Conservation (phyloP, 768 basidiomycete species). For the Suillus cothurnatus region DNA sequence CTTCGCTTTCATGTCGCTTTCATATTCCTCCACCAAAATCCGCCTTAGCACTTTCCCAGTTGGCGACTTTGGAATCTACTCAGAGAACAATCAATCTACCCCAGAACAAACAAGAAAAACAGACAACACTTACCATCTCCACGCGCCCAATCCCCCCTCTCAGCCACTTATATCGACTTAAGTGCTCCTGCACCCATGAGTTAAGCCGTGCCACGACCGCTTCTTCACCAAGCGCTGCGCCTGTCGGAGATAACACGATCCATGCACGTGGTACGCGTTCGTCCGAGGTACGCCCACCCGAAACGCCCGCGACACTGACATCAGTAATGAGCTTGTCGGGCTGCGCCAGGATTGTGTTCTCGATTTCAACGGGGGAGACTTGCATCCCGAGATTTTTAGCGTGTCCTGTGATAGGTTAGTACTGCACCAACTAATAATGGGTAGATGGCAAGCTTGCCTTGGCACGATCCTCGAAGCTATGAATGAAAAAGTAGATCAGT, state of each 20-base stretch:
- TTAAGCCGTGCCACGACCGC: constrained; percentile 51
- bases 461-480: constrained; percentile 69
- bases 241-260: constrained; percentile 64
- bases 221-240: constrained; percentile 48
- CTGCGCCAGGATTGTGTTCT: constrained; percentile 61
- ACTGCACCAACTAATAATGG: constrained; percentile 21
- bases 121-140: constrained; percentile 47
- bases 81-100: constrained; percentile 1
- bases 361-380: constrained; percentile 81
- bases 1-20: constrained; percentile 29
- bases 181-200: constrained; percentile 58
- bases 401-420: constrained; percentile 53
- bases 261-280: constrained; percentile 80
- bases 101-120: not conserved
- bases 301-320: constrained; percentile 72
- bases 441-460: constrained; percentile 47
- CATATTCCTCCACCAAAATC: constrained; percentile 59
- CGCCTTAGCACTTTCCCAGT: constrained; percentile 73
- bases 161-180: constrained; percentile 79
- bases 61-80: constrained; percentile 70
- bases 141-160: constrained; percentile 72
- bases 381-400: constrained; percentile 76
- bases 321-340: constrained; percentile 64
- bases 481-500: not conserved
- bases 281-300: constrained; percentile 66